Evolutionary conservation across 2,329 filamentous ascomycete species (phyloP).

Genomic region (Cladosporium sp.): DNA sequence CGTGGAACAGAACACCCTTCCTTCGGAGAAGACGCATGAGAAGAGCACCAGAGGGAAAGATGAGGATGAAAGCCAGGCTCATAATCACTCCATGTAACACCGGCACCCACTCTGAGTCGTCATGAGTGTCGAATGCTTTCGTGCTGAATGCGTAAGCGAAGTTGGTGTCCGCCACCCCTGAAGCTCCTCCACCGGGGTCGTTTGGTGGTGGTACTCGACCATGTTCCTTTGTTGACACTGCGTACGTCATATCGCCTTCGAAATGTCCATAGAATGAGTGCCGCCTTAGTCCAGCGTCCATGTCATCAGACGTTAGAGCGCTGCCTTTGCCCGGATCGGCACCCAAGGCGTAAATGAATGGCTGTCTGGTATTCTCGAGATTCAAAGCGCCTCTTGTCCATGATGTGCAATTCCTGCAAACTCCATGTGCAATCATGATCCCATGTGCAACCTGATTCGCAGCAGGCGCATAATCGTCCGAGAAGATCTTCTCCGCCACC

Average conservation of each 20-base stretch:
- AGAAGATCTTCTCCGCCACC: conserved; percentile 29
- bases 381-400: conserved; percentile 36
- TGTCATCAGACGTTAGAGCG: conserved; percentile 32
- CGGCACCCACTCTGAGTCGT: conserved; percentile 31
- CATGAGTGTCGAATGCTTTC: conserved; percentile 26
- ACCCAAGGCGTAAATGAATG: conserved; percentile 47
- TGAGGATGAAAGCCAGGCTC: conserved; percentile 39
- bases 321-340: conserved; percentile 29
- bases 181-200: conserved; percentile 37
- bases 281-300: conserved; percentile 36
- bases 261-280: conserved; percentile 44
- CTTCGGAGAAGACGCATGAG: conserved; percentile 42
- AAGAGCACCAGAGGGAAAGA: conserved; percentile 40
- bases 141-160: conserved; percentile 28
- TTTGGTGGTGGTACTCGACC: conserved; percentile 17
- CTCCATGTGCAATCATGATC: conserved; percentile 31
- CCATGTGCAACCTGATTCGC: conserved; percentile 23
- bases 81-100: conserved; percentile 37
- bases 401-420: conserved; percentile 40
- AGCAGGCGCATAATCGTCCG: conserved; percentile 24
- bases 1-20: conserved; percentile 42
- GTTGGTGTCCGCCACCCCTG: conserved; percentile 25
- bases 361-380: conserved; percentile 30
- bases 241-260: conserved; percentile 42
- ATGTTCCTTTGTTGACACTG: conserved; percentile 29